Percentiles rank a stretch among this genome's conserved stretches.
phyloP scores from a whole-genome alignment of 164 flowering plant genomes.

The Magnolia sinica region DNA sequence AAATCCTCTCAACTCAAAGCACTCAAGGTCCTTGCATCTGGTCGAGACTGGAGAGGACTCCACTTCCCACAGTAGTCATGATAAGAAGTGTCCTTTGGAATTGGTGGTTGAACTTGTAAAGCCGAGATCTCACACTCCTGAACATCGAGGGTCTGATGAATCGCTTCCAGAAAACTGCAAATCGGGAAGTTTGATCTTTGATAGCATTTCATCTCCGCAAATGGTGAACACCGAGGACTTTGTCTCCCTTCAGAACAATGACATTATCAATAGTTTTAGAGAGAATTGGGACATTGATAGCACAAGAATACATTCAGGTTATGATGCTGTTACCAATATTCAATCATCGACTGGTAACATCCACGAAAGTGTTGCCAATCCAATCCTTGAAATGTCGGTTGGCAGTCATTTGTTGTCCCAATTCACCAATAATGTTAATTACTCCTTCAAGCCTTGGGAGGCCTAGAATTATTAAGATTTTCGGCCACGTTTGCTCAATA shows the following conservation, averaged over 20 bases:
- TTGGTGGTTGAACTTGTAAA: conserved; percentile 20
- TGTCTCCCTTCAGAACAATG: conserved; percentile 5
- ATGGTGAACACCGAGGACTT: conserved; percentile 19
- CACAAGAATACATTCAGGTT: conserved; percentile 2
- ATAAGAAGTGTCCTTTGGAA: conserved; percentile 15
- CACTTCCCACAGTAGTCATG: conserved; percentile 17
- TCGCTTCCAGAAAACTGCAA: conserved; percentile 1
- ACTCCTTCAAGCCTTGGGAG: not conserved
- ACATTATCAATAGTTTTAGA: conserved; percentile 5
- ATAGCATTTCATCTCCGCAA: conserved; percentile 16
- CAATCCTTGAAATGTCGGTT: conserved; percentile 4
- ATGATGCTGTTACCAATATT: conserved; percentile 5
- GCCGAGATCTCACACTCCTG: not conserved
- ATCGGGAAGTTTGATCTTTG: conserved; percentile 20
- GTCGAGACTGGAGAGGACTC: conserved; percentile 28
- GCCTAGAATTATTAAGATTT: not conserved
- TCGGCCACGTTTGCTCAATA: not conserved
- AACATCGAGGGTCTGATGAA: too few species aligned
- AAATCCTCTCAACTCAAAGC: conserved; percentile 2
- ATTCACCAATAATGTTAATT: conserved; percentile 3
- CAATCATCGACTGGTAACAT: conserved; percentile 8
- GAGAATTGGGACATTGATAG: conserved; percentile 15
- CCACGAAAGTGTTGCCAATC: not conserved
- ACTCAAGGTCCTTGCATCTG: conserved; percentile 13
- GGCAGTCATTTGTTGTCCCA: conserved; percentile 21